Evolutionary conservation across 768 basidiomycete species (phyloP).

Genomic region (Pholiota microspora): DNA sequence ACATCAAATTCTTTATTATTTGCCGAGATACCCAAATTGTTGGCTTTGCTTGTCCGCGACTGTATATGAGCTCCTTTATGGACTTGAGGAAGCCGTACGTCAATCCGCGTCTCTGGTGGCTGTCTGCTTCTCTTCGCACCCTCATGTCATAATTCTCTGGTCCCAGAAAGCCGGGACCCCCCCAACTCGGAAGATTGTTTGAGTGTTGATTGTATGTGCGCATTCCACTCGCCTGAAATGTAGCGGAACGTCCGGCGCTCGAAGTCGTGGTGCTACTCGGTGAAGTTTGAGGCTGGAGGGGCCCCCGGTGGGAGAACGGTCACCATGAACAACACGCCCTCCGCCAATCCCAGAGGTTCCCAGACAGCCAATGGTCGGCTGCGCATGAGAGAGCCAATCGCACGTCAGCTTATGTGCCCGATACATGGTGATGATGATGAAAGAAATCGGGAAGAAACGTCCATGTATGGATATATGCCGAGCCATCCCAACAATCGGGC

Average conservation of each 20-base stretch:
- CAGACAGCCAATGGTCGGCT: not conserved
- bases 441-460: conserved; percentile 1
- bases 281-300: not conserved
- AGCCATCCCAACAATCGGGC: not conserved
- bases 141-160: conserved; percentile 13
- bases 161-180: conserved; percentile 11
- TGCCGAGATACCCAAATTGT: too few species aligned
- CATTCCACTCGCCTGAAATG: not conserved
- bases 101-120: conserved; percentile 4
- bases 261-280: not conserved
- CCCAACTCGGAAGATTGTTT: conserved; percentile 5
- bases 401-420: not conserved
- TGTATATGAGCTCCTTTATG: not conserved
- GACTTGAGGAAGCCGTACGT: conserved; percentile 4
- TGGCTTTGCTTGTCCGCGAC: too few species aligned
- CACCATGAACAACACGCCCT: not conserved
- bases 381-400: conserved; percentile 3
- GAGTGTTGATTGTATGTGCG: conserved; percentile 9
- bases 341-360: conserved; percentile 4
- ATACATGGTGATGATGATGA: conserved; percentile 4
- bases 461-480: conserved; percentile 2
- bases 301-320: not conserved
- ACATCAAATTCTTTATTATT: too few species aligned
- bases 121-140: conserved; percentile 20
- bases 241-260: not conserved